Evolutionary conservation across 805 yeast genomes (phyloP).

Genomic region (Yamadazyma sp.): DNA sequence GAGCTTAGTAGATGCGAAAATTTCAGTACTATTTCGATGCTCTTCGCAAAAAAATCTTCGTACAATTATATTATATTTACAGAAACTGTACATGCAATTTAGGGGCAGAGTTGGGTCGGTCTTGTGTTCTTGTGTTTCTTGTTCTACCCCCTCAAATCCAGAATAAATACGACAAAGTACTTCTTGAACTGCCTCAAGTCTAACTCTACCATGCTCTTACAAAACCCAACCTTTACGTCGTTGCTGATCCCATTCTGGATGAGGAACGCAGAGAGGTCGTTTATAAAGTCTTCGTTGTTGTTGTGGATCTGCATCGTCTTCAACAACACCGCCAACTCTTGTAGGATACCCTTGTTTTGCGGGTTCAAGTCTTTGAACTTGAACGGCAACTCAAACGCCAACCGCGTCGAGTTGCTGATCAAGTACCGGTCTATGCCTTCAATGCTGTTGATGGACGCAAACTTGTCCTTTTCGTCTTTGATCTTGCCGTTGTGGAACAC

Average conservation of each 20-base stretch:
- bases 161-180: constrained; percentile 52
- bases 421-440: constrained; percentile 74
- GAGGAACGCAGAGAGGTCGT: constrained; percentile 52
- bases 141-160: constrained; percentile 9
- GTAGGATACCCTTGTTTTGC: constrained; percentile 70
- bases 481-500: constrained; percentile 71
- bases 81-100: constrained; percentile 10
- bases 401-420: constrained; percentile 62
- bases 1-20: background rate
- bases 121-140: background rate
- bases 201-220: constrained; percentile 53
- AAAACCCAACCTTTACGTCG: constrained; percentile 59
- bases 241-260: constrained; percentile 57
- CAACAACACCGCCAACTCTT: constrained; percentile 71
- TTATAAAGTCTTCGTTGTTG: constrained; percentile 45
- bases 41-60: background rate
- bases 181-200: constrained; percentile 69
- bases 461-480: constrained; percentile 59
- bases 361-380: constrained; percentile 63
- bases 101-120: background rate
- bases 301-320: constrained; percentile 53
- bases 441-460: constrained; percentile 46
- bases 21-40: background rate
- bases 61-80: constrained; percentile 11
- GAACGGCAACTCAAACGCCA: constrained; percentile 79